A percentile compares a stretch with the other conserved stretches of the same genome.
phyloP scores from a whole-genome alignment of 2,329 filamentous ascomycete genomes.

The Hypocrella siamensis region DNA sequence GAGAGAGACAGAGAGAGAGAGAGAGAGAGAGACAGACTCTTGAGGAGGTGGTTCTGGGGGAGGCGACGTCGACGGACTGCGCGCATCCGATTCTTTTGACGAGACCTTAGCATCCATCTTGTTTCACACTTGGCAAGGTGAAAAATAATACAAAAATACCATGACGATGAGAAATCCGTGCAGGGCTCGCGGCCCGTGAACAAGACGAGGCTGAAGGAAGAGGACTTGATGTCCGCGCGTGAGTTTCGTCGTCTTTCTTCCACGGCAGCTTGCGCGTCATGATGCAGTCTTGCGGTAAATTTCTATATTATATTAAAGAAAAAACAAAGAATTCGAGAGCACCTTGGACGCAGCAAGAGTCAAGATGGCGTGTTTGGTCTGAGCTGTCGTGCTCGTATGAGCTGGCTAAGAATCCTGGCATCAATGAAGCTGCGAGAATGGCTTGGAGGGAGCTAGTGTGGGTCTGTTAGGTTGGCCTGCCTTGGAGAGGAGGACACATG shows the following conservation, averaged over 20 bases:
- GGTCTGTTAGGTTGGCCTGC: too few species aligned
- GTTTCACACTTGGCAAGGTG: neutral
- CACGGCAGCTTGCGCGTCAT: constrained; percentile 5
- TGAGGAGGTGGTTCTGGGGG: constrained; percentile 31
- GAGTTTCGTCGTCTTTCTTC: neutral
- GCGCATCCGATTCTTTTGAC: too few species aligned
- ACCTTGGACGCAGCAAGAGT: neutral
- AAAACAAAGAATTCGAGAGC: neutral
- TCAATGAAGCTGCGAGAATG: too few species aligned
- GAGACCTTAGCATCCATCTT: constrained; percentile 5
- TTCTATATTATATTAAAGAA: neutral
- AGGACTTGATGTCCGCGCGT: neutral
- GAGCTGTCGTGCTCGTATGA: too few species aligned
- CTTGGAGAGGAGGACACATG: too few species aligned
- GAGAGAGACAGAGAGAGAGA: neutral
- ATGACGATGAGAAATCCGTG: too few species aligned
- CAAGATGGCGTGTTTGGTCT: too few species aligned
- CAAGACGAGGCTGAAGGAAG: neutral
- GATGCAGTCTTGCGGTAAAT: neutral
- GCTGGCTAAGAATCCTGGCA: too few species aligned
- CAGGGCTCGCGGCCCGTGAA: too few species aligned
- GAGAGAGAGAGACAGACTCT: constrained; percentile 16
- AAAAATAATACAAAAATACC: too few species aligned
- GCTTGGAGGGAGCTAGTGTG: too few species aligned
- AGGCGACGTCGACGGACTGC: constrained; percentile 34